phyloP scores from a whole-genome alignment of 495 filamentous ascomycete genomes.

The Durotheca rogersii region DNA sequence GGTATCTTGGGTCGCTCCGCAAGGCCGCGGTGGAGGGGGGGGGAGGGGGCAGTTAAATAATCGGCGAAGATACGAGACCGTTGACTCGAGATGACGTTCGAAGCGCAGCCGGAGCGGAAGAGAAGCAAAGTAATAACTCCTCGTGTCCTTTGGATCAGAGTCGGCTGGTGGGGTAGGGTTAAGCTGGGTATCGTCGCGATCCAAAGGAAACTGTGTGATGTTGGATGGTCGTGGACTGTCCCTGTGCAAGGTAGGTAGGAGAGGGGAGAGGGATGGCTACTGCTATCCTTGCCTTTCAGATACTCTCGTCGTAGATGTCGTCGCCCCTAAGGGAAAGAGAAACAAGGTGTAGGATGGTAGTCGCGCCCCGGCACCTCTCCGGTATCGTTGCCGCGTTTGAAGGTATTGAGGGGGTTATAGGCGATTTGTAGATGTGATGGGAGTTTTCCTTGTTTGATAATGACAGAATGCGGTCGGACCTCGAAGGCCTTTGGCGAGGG shows the following conservation, averaged over 20 bases:
- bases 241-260: not conserved
- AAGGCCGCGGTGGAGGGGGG: not conserved
- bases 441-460: conserved; percentile 2
- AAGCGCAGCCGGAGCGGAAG: conserved; percentile 7
- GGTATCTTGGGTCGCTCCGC: conserved; percentile 1
- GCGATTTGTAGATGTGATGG: not conserved
- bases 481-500: not conserved
- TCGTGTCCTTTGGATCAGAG: conserved; percentile 8
- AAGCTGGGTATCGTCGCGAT: conserved; percentile 18
- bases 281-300: too few species aligned
- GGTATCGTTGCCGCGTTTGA: too few species aligned
- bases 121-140: not conserved
- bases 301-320: not conserved
- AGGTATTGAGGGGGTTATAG: not conserved
- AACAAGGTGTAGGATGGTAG: not conserved
- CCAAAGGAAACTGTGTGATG: too few species aligned
- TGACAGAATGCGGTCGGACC: not conserved
- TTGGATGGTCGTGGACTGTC: not conserved
- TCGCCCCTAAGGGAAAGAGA: not conserved
- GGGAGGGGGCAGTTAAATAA: not conserved
- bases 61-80: not conserved
- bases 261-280: not conserved
- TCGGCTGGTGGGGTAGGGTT: not conserved
- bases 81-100: conserved; percentile 23
- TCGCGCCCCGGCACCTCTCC: too few species aligned